phyloP scores from a whole-genome alignment of 1,284 basidiomycete genomes.

The Xerocomus nothofagi region DNA sequence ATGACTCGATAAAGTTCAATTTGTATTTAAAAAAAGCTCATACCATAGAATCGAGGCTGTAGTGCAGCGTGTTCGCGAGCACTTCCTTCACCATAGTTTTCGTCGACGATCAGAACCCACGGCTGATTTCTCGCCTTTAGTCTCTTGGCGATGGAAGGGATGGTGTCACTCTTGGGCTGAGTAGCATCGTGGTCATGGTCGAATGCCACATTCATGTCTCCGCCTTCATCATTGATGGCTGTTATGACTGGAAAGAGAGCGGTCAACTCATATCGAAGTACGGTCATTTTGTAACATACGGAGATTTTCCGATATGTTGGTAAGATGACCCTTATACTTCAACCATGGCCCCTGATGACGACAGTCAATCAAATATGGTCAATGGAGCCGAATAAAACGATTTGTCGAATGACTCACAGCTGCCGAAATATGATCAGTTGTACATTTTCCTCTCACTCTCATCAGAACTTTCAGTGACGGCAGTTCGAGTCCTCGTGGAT shows the following conservation, averaged over 20 bases:
- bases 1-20: background rate
- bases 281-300: constrained; percentile 48
- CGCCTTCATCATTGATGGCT: constrained; percentile 92
- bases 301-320: constrained; percentile 96
- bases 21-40: constrained; percentile 18
- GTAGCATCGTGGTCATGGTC: constrained; percentile 58
- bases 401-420: constrained; percentile 53
- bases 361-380: constrained; percentile 9
- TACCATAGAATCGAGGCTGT: constrained; percentile 94
- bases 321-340: constrained; percentile 97
- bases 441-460: constrained; percentile 95
- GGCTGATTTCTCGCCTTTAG: constrained; percentile 81
- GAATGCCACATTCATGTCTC: constrained; percentile 86
- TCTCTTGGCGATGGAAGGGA: constrained; percentile 86
- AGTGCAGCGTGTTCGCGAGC: constrained; percentile 98
- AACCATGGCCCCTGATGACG: constrained; percentile 84
- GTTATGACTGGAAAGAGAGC: constrained; percentile 54
- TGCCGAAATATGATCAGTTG: constrained; percentile 96
- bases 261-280: constrained; percentile 38
- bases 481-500: constrained; percentile 70
- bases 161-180: constrained; percentile 69
- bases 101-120: constrained; percentile 95
- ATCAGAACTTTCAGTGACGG: constrained; percentile 83
- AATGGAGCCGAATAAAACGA: constrained; percentile 2
- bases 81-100: constrained; percentile 97